Evolutionary conservation across 2,329 filamentous ascomycete species (phyloP), one percentile per base, ranked within the genome.

Genomic region (Ceratocystis alfenasii): DNA sequence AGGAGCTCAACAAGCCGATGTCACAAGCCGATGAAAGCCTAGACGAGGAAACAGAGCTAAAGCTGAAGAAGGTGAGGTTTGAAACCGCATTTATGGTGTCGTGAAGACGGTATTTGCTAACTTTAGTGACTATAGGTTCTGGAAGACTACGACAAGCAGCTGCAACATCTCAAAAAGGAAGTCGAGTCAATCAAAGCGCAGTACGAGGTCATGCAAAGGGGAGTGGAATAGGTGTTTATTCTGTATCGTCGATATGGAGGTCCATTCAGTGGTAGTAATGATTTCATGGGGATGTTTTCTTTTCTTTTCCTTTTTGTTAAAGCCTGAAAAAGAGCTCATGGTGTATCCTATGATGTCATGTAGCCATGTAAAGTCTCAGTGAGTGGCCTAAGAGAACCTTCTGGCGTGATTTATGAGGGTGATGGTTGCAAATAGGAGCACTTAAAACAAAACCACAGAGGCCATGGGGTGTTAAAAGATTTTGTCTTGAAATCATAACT

Each of bases 61-160:
- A 87, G 74, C 83, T 88, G 53, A 89, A 89, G 75, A 89, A 90
- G 81, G 88, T 89, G 74, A 71, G 81, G 73, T 41, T 59, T 5
- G n/a, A 59, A 28, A 20, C 30, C 6, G 33, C 33, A 17, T 36
- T 1, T 17, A 25, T 8, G 28, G 5, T 61, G 50, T 15, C 10
- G 36, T 12, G 8, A 41, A 30, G 60, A 41, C 44, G 44, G 22
- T 62, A 41, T 55, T 41, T 60, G n/a, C n/a, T 7, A 50, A 63
- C 61, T n/a, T 28, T 68, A 17, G 30, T 72, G 20, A 33, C 28
- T 12, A 30, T 69, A 90, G 87, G 87, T 93, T 60, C 76, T 93
- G 71, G 86, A 88, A 71, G 88, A 91, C 72, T 93, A 92, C 74
- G 87, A 92, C 74, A 88, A 86, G 73, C 89, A 93, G 77, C 79